These are phyloP conservation scores for Eimeria brunetti DNA, from an alignment of 169 alveolate species.

Conservation along the genomic window DNA sequence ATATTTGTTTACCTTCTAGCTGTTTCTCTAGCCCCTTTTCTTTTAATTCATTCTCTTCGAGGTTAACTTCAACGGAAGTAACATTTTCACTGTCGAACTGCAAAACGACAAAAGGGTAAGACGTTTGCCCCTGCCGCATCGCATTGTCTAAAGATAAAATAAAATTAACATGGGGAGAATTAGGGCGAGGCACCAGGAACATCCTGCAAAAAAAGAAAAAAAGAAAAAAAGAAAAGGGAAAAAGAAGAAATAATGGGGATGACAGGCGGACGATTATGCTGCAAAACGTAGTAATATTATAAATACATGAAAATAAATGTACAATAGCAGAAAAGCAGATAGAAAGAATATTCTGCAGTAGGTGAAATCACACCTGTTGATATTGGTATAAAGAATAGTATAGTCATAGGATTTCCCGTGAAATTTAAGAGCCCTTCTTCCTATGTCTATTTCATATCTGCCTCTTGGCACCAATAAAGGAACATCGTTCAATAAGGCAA, in stretches of 20 bases:
- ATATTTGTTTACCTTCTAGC: conserved; percentile 86
- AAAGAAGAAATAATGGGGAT: too few relatives aligned
- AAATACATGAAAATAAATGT: neutral
- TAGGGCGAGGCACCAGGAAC: conserved; percentile 97
- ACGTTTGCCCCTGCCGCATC: conserved; percentile 98
- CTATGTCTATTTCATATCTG: conserved; percentile 95
- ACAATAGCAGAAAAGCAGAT: neutral
- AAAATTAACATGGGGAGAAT: conserved; percentile 94
- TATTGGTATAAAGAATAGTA: conserved; percentile 94
- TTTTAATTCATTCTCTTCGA: conserved; percentile 92
- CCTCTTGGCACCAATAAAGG: conserved; percentile 98
- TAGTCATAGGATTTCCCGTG: conserved; percentile 98
- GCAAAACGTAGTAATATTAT: too few relatives aligned
- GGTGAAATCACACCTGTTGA: conserved; percentile 87
- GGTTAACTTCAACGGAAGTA: conserved; percentile 92
- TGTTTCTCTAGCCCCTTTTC: conserved; percentile 89
- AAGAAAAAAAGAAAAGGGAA: neutral
- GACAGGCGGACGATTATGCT: too few relatives aligned
- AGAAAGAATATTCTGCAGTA: too few relatives aligned
- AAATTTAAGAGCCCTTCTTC: conserved; percentile 92
- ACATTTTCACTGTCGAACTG: conserved; percentile 96
- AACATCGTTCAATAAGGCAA: conserved; percentile 95
- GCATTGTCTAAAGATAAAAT: conserved; percentile 95
- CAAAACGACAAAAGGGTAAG: conserved; percentile 96
- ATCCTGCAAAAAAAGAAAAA: conserved; percentile 82